Conservation (phyloP, 2,329 filamentous ascomycete species). For the Microcyclospora tardicrescens region DNA sequence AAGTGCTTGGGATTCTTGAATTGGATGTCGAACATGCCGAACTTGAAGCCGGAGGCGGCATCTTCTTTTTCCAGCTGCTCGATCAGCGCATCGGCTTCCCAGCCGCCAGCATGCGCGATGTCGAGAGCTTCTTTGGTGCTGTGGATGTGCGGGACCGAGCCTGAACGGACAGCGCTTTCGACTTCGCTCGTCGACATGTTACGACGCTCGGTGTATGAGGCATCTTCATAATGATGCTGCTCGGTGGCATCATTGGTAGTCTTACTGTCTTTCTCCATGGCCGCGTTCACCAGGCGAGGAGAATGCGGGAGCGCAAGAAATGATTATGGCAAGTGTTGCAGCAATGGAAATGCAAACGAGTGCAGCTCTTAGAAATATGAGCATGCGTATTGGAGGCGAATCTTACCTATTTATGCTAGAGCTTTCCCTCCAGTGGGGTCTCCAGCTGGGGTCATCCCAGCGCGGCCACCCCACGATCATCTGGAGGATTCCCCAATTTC, state of each 20-base stretch:
- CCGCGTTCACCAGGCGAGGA: background rate
- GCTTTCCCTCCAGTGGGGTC: too few relatives aligned
- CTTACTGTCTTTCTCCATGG: slow-evolving; percentile 1
- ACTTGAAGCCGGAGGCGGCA: slow-evolving; percentile 24
- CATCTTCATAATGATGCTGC: slow-evolving; percentile 8
- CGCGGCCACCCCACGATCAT: too few relatives aligned
- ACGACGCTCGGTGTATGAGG: slow-evolving; percentile 11
- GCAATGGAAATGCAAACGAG: too few relatives aligned
- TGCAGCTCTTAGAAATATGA: too few relatives aligned
- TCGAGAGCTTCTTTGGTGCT: slow-evolving; percentile 20
- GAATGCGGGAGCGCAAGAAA: too few relatives aligned
- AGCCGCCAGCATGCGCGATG: slow-evolving; percentile 22
- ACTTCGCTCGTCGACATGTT: slow-evolving; percentile 14
- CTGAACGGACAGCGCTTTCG: slow-evolving; percentile 17
- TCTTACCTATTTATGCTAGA: too few relatives aligned
- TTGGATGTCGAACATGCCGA: slow-evolving; percentile 39
- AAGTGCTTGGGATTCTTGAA: slow-evolving; percentile 52
- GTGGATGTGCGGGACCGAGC: slow-evolving; percentile 15
- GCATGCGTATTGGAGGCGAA: too few relatives aligned
- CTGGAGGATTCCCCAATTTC: too few relatives aligned
- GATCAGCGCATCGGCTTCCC: slow-evolving; percentile 34
- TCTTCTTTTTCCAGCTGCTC: slow-evolving; percentile 29
- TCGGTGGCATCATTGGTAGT: background rate
- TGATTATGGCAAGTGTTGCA: too few relatives aligned
- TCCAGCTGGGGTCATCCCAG: too few relatives aligned